These are phyloP conservation scores for Viola pubescens DNA, from an alignment of 441 rosid species.

Conservation along the genomic window DNA sequence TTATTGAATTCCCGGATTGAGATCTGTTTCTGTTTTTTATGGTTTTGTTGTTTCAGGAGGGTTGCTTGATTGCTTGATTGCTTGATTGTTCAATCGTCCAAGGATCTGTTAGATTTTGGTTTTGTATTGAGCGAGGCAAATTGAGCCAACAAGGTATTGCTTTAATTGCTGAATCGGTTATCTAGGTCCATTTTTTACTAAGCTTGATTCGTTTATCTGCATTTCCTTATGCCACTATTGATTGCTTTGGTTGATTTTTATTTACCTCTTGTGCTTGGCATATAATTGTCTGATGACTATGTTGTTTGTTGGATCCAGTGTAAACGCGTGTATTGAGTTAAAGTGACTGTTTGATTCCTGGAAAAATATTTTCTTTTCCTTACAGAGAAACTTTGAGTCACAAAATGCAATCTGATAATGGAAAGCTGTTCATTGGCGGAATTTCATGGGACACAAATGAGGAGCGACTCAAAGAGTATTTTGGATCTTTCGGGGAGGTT, in stretches of 20 bases:
- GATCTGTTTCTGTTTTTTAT: slow-evolving; percentile 13
- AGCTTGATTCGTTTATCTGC: slow-evolving; percentile 13
- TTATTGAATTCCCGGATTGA: slow-evolving; percentile 18
- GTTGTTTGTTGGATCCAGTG: slow-evolving; percentile 24
- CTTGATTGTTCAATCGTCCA: slow-evolving; percentile 22
- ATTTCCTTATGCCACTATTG: not conserved
- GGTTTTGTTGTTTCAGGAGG: slow-evolving; percentile 19
- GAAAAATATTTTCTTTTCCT: slow-evolving; percentile 4
- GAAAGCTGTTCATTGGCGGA: slow-evolving; percentile 94
- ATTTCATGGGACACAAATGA: slow-evolving; percentile 98
- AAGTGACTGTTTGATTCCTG: slow-evolving; percentile 10
- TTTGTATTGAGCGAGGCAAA: slow-evolving; percentile 2
- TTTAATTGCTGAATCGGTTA: slow-evolving; percentile 16
- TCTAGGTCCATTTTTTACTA: not conserved
- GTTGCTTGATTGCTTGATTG: slow-evolving; percentile 20
- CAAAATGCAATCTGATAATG: slow-evolving; percentile 79
- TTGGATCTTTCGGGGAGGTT: slow-evolving; percentile 76
- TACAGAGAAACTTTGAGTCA: no score
- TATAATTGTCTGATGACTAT: slow-evolving; percentile 8
- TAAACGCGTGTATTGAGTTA: slow-evolving; percentile 1
- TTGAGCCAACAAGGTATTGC: slow-evolving; percentile 23
- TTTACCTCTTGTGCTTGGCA: not conserved
- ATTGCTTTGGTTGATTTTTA: not conserved
- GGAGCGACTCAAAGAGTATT: slow-evolving; percentile 84
- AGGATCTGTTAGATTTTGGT: slow-evolving; percentile 31